A percentile compares a stretch with the other conserved stretches of the same genome.
phyloP scores from a whole-genome alignment of 108 stramenopile species.

The Stephanodiscus triporus region DNA sequence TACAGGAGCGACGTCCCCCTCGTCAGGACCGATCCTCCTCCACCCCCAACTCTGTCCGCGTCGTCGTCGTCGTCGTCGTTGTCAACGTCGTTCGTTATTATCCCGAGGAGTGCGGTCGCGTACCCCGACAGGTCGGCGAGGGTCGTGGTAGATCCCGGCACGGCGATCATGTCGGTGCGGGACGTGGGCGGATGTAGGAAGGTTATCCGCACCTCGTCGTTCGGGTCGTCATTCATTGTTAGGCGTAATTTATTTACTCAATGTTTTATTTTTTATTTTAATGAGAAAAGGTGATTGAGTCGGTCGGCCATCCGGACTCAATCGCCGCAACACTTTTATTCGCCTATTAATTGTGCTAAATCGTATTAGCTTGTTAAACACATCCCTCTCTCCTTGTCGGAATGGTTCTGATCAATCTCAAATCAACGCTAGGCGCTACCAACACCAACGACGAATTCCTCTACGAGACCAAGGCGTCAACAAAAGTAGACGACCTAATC shows the following conservation, averaged over 20 bases:
- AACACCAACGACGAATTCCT: slow-evolving; percentile 67
- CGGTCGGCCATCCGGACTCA: no score
- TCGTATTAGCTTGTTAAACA: not conserved
- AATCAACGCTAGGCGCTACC: slow-evolving; percentile 27
- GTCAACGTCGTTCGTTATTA: no score
- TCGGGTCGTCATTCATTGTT: no score
- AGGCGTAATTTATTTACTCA: no score
- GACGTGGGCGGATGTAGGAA: slow-evolving; percentile 37
- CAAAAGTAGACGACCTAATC: slow-evolving; percentile 74
- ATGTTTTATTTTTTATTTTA: no score
- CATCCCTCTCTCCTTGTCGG: not conserved
- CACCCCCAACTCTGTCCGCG: not conserved
- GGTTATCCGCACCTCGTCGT: slow-evolving; percentile 35
- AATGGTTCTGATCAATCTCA: slow-evolving; percentile 76
- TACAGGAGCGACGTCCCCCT: not conserved
- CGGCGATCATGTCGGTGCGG: slow-evolving; percentile 32
- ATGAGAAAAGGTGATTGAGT: no score
- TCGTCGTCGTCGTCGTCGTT: not conserved
- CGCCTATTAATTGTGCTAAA: no score
- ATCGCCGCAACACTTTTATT: no score
- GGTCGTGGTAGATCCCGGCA: slow-evolving; percentile 39
- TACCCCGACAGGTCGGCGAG: slow-evolving; percentile 58
- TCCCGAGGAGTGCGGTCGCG: slow-evolving; percentile 61
- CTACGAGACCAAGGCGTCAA: slow-evolving; percentile 69
- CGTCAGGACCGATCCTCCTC: not conserved